A percentile compares a stretch with the other conserved stretches of the same genome.
These are phyloP conservation scores for Cladophialophora chaetospira DNA, from an alignment of 2,329 filamentous ascomycete genomes.

Conservation along the genomic window DNA sequence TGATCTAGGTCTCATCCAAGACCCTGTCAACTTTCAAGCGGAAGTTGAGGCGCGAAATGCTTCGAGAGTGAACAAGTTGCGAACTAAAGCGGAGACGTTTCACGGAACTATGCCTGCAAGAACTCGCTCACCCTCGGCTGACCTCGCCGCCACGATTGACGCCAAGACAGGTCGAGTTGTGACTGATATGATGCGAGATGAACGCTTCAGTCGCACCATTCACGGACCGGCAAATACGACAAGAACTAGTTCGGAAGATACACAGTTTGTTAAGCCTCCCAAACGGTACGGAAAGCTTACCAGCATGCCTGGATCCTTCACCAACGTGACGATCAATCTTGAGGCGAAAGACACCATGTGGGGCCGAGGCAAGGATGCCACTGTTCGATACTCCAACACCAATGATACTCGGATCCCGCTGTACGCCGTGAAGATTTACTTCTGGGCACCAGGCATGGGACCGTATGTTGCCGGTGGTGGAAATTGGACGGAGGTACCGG, in stretches of 20 bases:
- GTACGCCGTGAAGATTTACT: conserved; percentile 74
- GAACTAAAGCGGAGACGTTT: conserved; percentile 29
- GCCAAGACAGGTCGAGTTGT: conserved; percentile 43
- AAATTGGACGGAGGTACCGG: conserved; percentile 56
- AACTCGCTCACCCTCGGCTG: conserved; percentile 23
- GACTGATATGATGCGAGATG: conserved; percentile 28
- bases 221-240: conserved; percentile 12
- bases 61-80: conserved; percentile 26
- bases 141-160: conserved; percentile 47
- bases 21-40: conserved; percentile 27
- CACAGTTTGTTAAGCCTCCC: conserved; percentile 40
- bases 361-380: conserved; percentile 72
- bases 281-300: conserved; percentile 65
- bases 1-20: conserved; percentile 38
- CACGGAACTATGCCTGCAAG: conserved; percentile 17
- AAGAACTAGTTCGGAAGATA: conserved; percentile 19
- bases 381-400: conserved; percentile 63
- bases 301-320: conserved; percentile 65
- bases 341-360: conserved; percentile 71
- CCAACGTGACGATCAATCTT: conserved; percentile 65
- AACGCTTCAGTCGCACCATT: conserved; percentile 27
- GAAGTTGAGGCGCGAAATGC: conserved; percentile 29
- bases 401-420: conserved; percentile 76
- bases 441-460: conserved; percentile 71
- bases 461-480: conserved; percentile 58